Evolutionary conservation across 768 basidiomycete genomes (phyloP).

Genomic region (Suillus ampliporus): DNA sequence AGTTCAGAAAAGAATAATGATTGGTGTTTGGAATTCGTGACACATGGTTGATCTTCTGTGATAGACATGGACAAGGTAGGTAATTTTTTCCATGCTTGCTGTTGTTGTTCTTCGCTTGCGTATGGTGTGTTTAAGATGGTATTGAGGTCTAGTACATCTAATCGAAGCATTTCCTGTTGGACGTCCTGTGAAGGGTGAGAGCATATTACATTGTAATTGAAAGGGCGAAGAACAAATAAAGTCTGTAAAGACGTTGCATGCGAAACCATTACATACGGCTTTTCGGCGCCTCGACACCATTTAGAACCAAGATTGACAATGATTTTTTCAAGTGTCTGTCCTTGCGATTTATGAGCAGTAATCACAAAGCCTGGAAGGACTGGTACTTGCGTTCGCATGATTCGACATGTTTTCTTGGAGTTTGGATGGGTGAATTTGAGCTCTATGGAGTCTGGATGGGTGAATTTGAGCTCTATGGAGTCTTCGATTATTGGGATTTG

Average conservation of each 20-base stretch:
- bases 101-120: background rate
- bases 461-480: constrained; percentile 24
- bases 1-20: too few relatives aligned
- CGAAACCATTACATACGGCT: constrained; percentile 51
- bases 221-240: constrained; percentile 37
- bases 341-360: background rate
- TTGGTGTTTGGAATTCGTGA: too few relatives aligned
- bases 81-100: background rate
- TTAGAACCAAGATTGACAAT: too few relatives aligned
- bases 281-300: constrained; percentile 31
- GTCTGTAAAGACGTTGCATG: constrained; percentile 33
- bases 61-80: background rate
- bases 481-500: too few relatives aligned
- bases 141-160: background rate
- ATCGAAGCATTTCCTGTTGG: background rate
- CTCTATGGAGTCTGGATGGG: too few relatives aligned
- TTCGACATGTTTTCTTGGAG: constrained; percentile 18
- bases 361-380: constrained; percentile 32
- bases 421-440: too few relatives aligned
- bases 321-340: background rate
- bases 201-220: constrained; percentile 16
- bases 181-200: constrained; percentile 7
- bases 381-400: too few relatives aligned
- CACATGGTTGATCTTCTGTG: background rate
- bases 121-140: background rate